Evolutionary conservation across 768 basidiomycete genomes (phyloP).

Genomic region (Suillus placidus): DNA sequence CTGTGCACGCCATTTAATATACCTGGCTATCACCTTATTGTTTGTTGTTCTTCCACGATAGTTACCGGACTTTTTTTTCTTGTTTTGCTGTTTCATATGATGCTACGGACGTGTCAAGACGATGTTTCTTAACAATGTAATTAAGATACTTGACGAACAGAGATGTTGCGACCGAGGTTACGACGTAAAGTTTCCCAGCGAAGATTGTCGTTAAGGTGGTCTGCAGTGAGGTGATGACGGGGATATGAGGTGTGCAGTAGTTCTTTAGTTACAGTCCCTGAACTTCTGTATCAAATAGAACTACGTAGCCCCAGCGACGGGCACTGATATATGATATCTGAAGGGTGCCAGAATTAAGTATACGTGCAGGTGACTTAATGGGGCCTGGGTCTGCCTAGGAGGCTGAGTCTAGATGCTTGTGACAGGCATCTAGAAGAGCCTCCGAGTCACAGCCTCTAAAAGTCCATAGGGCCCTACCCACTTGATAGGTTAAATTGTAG

Average conservation of each 20-base stretch:
- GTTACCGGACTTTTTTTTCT: background rate
- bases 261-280: background rate
- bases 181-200: background rate
- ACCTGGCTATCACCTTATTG: background rate
- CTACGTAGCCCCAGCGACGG: background rate
- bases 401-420: no score
- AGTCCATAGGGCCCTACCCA: background rate
- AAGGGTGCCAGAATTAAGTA: background rate
- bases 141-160: slow-evolving; percentile 3
- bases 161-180: background rate
- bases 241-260: background rate
- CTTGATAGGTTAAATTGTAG: background rate
- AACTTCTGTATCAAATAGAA: background rate
- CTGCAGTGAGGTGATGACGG: no score
- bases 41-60: background rate
- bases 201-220: background rate
- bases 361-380: background rate
- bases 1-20: slow-evolving; percentile 1
- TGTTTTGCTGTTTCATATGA: background rate
- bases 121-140: background rate
- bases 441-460: background rate
- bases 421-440: background rate
- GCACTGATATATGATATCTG: no score
- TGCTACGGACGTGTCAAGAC: background rate
- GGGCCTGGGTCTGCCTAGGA: background rate